A percentile compares a stretch with the other conserved stretches of the same genome.
These are phyloP conservation scores for Podospora pseudoanserina DNA, from an alignment of 495 filamentous ascomycete genomes.

Conservation along the genomic window DNA sequence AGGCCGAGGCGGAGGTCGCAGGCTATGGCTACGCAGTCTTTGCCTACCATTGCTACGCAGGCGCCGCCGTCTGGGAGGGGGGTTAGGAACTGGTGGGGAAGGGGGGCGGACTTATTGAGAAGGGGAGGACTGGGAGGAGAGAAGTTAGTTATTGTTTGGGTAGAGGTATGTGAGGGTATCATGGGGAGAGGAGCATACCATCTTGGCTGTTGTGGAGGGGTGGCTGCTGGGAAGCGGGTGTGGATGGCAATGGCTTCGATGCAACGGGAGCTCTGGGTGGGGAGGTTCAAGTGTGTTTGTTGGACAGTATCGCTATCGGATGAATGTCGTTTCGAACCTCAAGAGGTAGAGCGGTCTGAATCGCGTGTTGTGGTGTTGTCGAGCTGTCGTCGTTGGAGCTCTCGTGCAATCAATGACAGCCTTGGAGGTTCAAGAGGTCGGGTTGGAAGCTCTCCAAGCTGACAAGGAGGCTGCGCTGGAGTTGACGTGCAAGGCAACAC, in stretches of 20 bases:
- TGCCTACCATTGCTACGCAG: conserved; percentile 97
- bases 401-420: conserved; percentile 8
- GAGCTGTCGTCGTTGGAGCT: conserved; percentile 19
- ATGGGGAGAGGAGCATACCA: conserved; percentile 21
- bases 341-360: neutral
- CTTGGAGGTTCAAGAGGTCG: conserved; percentile 2
- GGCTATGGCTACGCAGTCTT: conserved; percentile 98
- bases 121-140: conserved; percentile 58
- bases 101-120: conserved; percentile 72
- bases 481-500: conserved; percentile 39
- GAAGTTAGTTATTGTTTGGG: neutral
- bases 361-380: conserved; percentile 8
- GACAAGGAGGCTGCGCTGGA: conserved; percentile 14
- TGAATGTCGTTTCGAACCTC: neutral
- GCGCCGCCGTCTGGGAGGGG: conserved; percentile 75
- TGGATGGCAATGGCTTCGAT: conserved; percentile 11
- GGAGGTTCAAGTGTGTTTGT: neutral
- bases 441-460: conserved; percentile 28
- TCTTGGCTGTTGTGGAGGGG: conserved; percentile 19
- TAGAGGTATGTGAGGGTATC: neutral
- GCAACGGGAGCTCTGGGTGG: neutral
- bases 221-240: neutral
- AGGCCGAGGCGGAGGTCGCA: conserved; percentile 97
- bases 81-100: conserved; percentile 10
- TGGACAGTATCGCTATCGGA: neutral